Conservation (phyloP, 2,329 filamentous ascomycete species). For the Hypomyces perniciosus region DNA sequence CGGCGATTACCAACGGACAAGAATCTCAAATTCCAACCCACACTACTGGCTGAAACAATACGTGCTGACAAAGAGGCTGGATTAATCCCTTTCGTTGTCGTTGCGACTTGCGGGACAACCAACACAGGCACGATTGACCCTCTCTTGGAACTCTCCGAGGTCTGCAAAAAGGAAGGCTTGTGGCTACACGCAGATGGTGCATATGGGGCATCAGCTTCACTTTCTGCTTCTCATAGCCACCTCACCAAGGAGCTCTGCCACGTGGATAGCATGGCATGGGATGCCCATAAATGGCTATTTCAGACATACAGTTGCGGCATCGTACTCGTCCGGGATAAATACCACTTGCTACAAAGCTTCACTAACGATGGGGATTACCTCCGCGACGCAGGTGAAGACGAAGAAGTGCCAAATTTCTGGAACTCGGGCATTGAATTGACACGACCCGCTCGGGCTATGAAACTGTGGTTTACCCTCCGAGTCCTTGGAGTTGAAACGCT, state of each 20-base stretch:
- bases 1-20: conserved; percentile 8
- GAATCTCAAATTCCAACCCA: conserved; percentile 4
- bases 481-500: conserved; percentile 19
- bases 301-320: conserved; percentile 22
- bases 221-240: conserved; percentile 14
- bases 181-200: conserved; percentile 23
- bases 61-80: conserved; percentile 7
- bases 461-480: conserved; percentile 22
- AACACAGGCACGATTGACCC: conserved; percentile 15
- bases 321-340: conserved; percentile 17
- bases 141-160: conserved; percentile 8
- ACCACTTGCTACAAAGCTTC: conserved; percentile 18
- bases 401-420: conserved; percentile 22
- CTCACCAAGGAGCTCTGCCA: conserved; percentile 12
- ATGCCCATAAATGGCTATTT: conserved; percentile 24
- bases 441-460: conserved; percentile 19
- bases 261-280: conserved; percentile 22
- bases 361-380: conserved; percentile 21
- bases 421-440: conserved; percentile 22
- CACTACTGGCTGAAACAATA: conserved; percentile 6
- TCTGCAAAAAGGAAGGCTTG: conserved; percentile 11
- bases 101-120: conserved; percentile 14
- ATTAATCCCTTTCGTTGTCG: conserved; percentile 14
- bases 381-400: conserved; percentile 20
- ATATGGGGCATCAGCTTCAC: conserved; percentile 18